phyloP scores from a whole-genome alignment of 495 filamentous ascomycete genomes.

The Neurospora sp. region DNA sequence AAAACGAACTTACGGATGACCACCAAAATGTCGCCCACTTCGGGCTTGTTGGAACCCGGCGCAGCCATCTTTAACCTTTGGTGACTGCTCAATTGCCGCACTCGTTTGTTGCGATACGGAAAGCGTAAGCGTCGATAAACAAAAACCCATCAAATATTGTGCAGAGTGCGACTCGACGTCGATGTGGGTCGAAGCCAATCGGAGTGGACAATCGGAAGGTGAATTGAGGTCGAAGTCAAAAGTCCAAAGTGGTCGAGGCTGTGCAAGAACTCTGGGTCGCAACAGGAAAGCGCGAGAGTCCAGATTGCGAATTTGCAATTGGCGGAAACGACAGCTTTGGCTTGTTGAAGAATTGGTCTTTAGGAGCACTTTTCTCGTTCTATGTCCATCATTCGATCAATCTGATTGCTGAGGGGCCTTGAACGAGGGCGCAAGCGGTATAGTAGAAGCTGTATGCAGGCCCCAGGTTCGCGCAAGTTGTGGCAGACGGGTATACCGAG shows the following conservation, averaged over 20 bases:
- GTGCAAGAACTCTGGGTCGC: not conserved
- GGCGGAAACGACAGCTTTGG: not conserved
- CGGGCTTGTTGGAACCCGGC: conserved; percentile 35
- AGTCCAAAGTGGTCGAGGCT: not conserved
- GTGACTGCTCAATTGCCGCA: conserved; percentile 9
- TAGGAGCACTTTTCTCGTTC: not conserved
- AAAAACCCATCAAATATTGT: not conserved
- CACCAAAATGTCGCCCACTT: conserved; percentile 58
- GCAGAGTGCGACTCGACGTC: not conserved
- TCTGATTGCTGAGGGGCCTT: not conserved
- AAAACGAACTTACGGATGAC: conserved; percentile 60
- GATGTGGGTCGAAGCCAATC: not conserved
- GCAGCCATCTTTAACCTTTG: conserved; percentile 33
- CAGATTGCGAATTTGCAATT: not conserved
- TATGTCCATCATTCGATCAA: not conserved
- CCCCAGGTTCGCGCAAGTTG: not conserved
- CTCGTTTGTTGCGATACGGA: conserved; percentile 4
- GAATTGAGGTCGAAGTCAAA: not conserved
- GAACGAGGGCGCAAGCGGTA: not conserved
- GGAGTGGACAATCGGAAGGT: not conserved
- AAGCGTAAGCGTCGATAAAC: not conserved
- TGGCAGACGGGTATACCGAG: not conserved
- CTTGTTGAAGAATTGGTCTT: not conserved
- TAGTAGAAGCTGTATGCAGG: not conserved
- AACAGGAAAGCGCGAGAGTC: not conserved